Base-by-base conservation (phyloP, 2,329 filamentous ascomycete genomes). In the Pseudocercospora vitis region DNA sequence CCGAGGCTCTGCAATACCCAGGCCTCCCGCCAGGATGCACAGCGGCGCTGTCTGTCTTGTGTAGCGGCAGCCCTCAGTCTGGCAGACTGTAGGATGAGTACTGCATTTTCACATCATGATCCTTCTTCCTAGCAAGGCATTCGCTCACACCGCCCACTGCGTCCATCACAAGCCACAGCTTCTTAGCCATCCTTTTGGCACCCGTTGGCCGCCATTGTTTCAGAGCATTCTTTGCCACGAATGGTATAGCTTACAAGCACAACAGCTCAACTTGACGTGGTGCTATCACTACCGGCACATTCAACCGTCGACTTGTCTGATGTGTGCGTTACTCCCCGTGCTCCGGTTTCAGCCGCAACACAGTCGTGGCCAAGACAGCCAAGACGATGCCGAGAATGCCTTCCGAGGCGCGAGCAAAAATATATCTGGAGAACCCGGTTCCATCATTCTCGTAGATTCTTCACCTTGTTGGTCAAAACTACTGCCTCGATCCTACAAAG, bases 381-480 rank as follows among this genome's bases (percentile, higher is more conserved):
- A 47, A 47, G 44, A 47, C 14, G 44, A 18, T 23, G 44, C 44
- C 44, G 14, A 47, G 26, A 31, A 16, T 47, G 44, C 44, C 26
- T 47, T 33, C 24, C 44, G 44, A 32, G 44, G 44, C 44, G 44
- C 19, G 16, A 47, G 26, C 28, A 21, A 18, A n/a, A n/a, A 33
- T 32, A 16, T 14, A 33, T 47, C 44, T 47, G 44, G 44, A 47
- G 44, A 47, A 47, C 29, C 24, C 21, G 24, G 24, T 9, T 29
- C 11, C 24, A 12, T 16, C 21, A 14, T 47, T 31, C 16, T 31
- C 29, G 19, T 19, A n/a, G n/a, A n/a, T n/a, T n/a, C 44, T 47
- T 31, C 44, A 21, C 26, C 44, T 47, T 33, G 26, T 16, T 47
- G 26, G 44, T 14, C 24, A n/a, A n/a, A n/a, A n/a, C n/a, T n/a